phyloP scores from a whole-genome alignment of 768 basidiomycete species.

The Leccinum sublutescens region DNA sequence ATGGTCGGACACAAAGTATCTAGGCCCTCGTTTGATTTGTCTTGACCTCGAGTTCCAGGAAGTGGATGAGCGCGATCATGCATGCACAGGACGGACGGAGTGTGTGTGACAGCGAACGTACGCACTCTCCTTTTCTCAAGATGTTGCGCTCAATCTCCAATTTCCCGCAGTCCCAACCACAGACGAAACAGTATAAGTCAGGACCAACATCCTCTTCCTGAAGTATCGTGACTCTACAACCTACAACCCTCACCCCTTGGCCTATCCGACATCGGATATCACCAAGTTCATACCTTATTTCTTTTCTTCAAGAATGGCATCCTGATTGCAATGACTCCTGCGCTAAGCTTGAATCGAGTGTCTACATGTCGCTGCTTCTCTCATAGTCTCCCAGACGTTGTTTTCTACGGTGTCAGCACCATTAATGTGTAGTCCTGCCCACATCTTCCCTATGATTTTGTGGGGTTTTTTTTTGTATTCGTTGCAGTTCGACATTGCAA shows the following conservation, averaged over 20 bases:
- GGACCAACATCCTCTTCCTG: not conserved
- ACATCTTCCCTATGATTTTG: conserved; percentile 24
- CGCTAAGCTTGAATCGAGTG: conserved; percentile 31
- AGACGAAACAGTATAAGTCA: no score
- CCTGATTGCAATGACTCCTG: conserved; percentile 43
- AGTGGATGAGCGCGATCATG: no score
- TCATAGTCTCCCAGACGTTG: not conserved
- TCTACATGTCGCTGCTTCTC: not conserved
- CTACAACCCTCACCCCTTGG: not conserved
- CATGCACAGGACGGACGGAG: no score
- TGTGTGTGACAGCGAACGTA: no score
- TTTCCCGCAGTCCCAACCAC: no score
- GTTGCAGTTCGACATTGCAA: conserved; percentile 38
- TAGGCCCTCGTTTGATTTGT: no score
- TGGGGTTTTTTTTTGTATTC: conserved; percentile 42
- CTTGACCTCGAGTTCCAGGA: no score
- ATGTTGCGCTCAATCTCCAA: no score
- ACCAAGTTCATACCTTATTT: conserved; percentile 29
- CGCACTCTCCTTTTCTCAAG: no score
- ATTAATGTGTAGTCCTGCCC: conserved; percentile 10
- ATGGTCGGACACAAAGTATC: not conserved
- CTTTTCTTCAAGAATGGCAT: conserved; percentile 48
- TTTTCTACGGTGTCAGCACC: conserved; percentile 25
- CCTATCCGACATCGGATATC: conserved; percentile 13
- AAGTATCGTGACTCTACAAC: conserved; percentile 16